A percentile compares a stretch with the other conserved stretches of the same genome.
Evolutionary conservation across 2,329 filamentous ascomycete genomes (phyloP).

Genomic region (Penicillium occitanis): DNA sequence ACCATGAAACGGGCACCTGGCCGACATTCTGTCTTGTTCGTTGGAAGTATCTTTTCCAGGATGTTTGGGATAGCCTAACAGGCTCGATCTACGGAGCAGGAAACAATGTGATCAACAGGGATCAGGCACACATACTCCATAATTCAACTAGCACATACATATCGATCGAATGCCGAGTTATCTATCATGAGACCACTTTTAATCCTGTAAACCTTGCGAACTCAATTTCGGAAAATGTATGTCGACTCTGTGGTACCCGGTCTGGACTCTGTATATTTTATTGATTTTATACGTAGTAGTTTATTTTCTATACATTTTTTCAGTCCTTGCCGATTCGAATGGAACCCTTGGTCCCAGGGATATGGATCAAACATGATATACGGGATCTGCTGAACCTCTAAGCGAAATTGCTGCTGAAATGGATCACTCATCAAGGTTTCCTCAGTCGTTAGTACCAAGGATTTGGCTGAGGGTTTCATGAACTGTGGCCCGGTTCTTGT

Average conservation of each 20-base stretch:
- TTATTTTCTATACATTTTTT: neutral
- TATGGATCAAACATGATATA: neutral
- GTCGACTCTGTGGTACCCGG: neutral
- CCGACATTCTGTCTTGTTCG: neutral
- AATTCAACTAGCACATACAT: neutral
- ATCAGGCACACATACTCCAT: slow-evolving; percentile 1
- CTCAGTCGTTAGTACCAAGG: neutral
- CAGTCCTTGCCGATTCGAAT: neutral
- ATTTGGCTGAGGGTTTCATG: neutral
- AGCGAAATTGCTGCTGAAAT: neutral
- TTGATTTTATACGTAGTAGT: neutral
- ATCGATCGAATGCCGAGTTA: neutral
- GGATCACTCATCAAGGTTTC: neutral
- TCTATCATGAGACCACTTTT: neutral
- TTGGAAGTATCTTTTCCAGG: slow-evolving; percentile 1
- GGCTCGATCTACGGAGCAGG: neutral
- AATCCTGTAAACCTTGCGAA: neutral
- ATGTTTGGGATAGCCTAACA: neutral
- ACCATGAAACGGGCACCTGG: neutral
- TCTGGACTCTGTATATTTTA: neutral
- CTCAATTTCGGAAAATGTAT: neutral
- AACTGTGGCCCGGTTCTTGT: neutral
- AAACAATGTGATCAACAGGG: neutral
- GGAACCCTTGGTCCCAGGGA: neutral
- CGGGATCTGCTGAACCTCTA: neutral